phyloP scores from a whole-genome alignment of 1,284 basidiomycete genomes.

The Tetrapyrgos nigripes region DNA sequence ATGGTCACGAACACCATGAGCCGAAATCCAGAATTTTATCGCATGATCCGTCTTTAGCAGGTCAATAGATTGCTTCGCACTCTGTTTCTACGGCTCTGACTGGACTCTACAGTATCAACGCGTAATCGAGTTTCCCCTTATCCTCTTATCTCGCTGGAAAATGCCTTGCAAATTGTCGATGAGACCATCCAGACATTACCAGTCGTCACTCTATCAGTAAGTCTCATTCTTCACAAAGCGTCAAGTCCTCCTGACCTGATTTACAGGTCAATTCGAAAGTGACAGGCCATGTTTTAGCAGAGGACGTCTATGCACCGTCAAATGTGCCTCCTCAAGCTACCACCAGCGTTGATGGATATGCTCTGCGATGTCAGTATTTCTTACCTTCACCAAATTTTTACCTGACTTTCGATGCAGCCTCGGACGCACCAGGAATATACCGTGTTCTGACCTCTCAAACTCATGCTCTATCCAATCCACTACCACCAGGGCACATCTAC shows the following conservation, averaged over 20 bases:
- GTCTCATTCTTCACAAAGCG: conserved; percentile 17
- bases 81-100: too few relatives aligned
- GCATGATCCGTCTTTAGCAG: conserved; percentile 70
- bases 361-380: conserved; percentile 64
- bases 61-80: conserved; percentile 44
- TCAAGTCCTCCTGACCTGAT: neutral
- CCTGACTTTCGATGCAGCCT: conserved; percentile 44
- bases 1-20: conserved; percentile 41
- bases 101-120: conserved; percentile 65
- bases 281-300: conserved; percentile 74
- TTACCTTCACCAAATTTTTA: neutral
- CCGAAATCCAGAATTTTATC: conserved; percentile 67
- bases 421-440: conserved; percentile 69
- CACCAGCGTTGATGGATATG: conserved; percentile 91
- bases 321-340: conserved; percentile 70
- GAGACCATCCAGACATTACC: conserved; percentile 53
- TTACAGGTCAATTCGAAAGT: conserved; percentile 64
- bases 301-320: conserved; percentile 70
- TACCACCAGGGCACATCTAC: conserved; percentile 65
- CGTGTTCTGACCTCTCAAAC: conserved; percentile 70
- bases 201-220: conserved; percentile 44
- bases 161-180: conserved; percentile 67
- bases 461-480: conserved; percentile 27
- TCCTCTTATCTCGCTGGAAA: conserved; percentile 69
- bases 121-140: conserved; percentile 82